These are phyloP conservation scores for Metarhizium sp. DNA, from an alignment of 2,329 filamentous ascomycete genomes.

Conservation along the genomic window DNA sequence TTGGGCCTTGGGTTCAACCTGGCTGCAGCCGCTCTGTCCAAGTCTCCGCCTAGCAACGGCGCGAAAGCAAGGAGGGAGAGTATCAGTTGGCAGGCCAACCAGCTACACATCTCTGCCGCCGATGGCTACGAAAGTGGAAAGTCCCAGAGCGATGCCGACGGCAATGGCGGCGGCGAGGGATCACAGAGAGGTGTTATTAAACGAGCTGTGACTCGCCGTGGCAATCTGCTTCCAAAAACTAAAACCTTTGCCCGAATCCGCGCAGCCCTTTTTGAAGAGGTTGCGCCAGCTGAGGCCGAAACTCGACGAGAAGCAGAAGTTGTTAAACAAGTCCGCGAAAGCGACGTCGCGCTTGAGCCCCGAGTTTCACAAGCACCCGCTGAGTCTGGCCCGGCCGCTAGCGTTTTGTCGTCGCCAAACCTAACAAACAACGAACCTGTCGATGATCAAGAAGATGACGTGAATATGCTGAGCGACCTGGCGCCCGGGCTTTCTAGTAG, in stretches of 20 bases:
- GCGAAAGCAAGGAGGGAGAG: conserved; percentile 66
- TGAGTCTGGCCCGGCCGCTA: conserved; percentile 39
- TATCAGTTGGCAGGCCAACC: conserved; percentile 82
- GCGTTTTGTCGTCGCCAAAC: conserved; percentile 60
- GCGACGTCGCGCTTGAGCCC: conserved; percentile 57
- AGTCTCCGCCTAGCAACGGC: conserved; percentile 58
- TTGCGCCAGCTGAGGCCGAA: conserved; percentile 79
- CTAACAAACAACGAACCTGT: conserved; percentile 54
- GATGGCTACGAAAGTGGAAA: conserved; percentile 55
- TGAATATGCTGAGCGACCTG: conserved; percentile 54
- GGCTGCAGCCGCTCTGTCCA: conserved; percentile 42
- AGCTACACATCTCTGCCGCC: conserved; percentile 72
- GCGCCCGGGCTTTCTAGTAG: conserved; percentile 45
- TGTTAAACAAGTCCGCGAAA: conserved; percentile 88
- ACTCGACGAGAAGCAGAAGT: conserved; percentile 88
- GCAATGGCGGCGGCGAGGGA: conserved; percentile 37
- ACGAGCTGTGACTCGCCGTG: conserved; percentile 73
- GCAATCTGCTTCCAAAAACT: conserved; percentile 89
- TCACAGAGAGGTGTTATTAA: conserved; percentile 65
- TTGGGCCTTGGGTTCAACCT: conserved; percentile 42
- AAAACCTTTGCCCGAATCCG: conserved; percentile 91
- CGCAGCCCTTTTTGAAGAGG: conserved; percentile 81
- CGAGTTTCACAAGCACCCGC: conserved; percentile 27
- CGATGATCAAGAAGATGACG: conserved; percentile 62
- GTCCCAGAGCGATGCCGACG: conserved; percentile 53